phyloP scores from a whole-genome alignment of 164 flowering plant genomes.

The Umbilicus rupestris region DNA sequence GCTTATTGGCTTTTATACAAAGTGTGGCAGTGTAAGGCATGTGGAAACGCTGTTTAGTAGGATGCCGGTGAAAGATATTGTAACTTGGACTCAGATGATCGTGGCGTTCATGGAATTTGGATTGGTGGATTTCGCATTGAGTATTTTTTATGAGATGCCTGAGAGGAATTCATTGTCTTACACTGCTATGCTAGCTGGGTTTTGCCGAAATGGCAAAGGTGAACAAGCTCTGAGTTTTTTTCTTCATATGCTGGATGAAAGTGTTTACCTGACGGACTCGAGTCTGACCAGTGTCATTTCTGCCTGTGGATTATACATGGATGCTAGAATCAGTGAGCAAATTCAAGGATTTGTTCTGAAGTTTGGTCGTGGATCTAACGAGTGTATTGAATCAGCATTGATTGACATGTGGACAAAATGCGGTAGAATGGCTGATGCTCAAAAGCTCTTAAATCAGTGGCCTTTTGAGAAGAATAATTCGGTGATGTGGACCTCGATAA shows the following conservation, averaged over 20 bases:
- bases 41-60: constrained; percentile 38
- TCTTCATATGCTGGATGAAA: constrained; percentile 40
- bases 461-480: constrained; percentile 22
- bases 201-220: constrained; percentile 50
- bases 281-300: constrained; percentile 57
- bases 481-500: constrained; percentile 56
- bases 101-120: constrained; percentile 64
- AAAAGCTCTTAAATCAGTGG: constrained; percentile 41
- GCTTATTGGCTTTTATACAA: constrained; percentile 56
- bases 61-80: constrained; percentile 49
- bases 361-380: constrained; percentile 44
- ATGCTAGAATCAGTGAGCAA: constrained; percentile 42
- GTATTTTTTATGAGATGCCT: constrained; percentile 54
- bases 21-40: constrained; percentile 41
- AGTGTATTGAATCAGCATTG: constrained; percentile 54
- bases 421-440: constrained; percentile 63
- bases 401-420: constrained; percentile 79
- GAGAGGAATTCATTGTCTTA: constrained; percentile 50
- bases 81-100: constrained; percentile 74
- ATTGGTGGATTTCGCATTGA: constrained; percentile 42
- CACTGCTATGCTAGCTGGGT: constrained; percentile 66
- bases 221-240: constrained; percentile 46
- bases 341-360: constrained; percentile 73
- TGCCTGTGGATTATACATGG: constrained; percentile 55
- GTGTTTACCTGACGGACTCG: constrained; percentile 53